Base-by-base conservation (phyloP, 768 basidiomycete genomes). In the Chalciporus pseudorubinellus region DNA sequence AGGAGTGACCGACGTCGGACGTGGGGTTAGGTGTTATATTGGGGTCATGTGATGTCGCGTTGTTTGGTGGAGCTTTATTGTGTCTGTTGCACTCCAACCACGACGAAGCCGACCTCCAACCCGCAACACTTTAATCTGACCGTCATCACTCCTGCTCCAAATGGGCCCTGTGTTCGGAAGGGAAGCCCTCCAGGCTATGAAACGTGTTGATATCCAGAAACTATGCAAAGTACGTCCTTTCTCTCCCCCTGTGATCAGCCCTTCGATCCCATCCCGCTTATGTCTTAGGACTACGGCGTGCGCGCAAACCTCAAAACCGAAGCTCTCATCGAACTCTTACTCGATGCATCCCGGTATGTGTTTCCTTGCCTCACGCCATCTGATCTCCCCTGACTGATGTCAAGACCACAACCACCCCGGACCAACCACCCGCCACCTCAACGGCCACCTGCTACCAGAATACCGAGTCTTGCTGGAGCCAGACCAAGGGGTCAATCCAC, bases 281-380 rank as follows among this genome's bases (percentile, higher is more conserved):
- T 53, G 43, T 47, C 22, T 48, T 36, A 92, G 88, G 86, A 89
- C 59, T 82, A 85, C 62, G 87, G 88, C 51, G 81, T 92, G 54
- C 87, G 80, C 69, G 89, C 89, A 40, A 91, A 91, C 69, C 78
- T 90, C 63, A 91, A 88, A 73, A 81, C 86, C 20, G 87, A 89
- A 61, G 83, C 81, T 42, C 73, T 92, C 56, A 89, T 92, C 61
- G 85, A 89, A 63, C 74, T 88, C 16, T 71, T 92, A 22, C 72
- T 88, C 13, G 81, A 85, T 59, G 78, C 75, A 14, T 69, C 71
- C 26, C 70, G 67, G 56, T 71, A 62, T 53, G 74, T 67, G 46
- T 64, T 69, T 63, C 61, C 67, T 14, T 12, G 19, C 67, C 72
- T 22, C 72, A 73, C 44, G 69, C 67, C 38, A 66, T 69, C 45